A percentile compares a stretch with the other conserved stretches of the same genome.
phyloP scores from a whole-genome alignment of 495 filamentous ascomycete genomes.

The Aspergillus diversus region DNA sequence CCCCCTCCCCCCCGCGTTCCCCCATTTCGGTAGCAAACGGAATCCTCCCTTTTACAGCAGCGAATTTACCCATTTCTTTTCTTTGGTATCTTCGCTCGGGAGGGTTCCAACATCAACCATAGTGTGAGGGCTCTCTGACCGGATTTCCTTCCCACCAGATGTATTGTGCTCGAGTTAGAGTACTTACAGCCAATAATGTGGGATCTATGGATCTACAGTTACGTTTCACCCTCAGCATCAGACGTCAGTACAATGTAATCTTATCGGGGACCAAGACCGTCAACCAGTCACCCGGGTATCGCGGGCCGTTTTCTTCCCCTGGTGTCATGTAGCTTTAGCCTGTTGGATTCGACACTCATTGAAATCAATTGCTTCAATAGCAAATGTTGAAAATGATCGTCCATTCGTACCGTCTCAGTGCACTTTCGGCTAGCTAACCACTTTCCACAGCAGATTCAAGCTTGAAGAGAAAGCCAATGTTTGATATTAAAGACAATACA shows the following conservation, averaged over 20 bases:
- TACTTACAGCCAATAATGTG: conserved; percentile 28
- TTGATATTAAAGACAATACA: no score
- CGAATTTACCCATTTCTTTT: conserved; percentile 18
- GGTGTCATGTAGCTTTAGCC: no score
- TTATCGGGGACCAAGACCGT: no score
- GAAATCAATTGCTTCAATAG: background rate
- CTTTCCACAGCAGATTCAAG: no score
- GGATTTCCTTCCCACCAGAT: conserved; percentile 22
- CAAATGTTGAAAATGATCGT: background rate
- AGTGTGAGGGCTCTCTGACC: conserved; percentile 32
- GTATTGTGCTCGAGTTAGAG: conserved; percentile 31
- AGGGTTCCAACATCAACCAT: conserved; percentile 30
- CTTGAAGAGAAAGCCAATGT: no score
- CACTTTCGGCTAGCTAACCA: background rate
- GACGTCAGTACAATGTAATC: background rate
- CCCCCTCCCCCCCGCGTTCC: no score
- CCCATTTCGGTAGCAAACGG: background rate
- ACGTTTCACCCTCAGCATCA: conserved; percentile 36
- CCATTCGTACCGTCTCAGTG: background rate
- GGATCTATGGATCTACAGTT: conserved; percentile 26
- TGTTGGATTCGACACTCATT: no score
- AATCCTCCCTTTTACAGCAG: conserved; percentile 5
- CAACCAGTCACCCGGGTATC: no score
- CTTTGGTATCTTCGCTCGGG: conserved; percentile 23
- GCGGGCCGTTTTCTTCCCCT: no score